Conservation (phyloP, 2,329 filamentous ascomycete genomes). For the Exophiala alcalophila region DNA sequence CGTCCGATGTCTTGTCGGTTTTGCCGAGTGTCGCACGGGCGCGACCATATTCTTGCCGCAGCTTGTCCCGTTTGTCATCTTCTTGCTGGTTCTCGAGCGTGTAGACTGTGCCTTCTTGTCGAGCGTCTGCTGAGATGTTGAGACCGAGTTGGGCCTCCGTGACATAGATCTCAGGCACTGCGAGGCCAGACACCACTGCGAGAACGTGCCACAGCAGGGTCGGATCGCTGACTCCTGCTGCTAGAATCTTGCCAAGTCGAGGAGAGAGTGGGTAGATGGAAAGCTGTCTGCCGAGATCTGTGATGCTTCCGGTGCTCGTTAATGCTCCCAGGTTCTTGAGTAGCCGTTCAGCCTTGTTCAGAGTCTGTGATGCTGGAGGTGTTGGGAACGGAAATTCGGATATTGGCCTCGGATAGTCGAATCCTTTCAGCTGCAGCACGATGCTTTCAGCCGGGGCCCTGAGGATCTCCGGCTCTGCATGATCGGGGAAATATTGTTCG, state of each 20-base stretch:
- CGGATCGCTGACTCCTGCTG: conserved; percentile 73
- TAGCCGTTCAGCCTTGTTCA: conserved; percentile 81
- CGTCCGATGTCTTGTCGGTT: conserved; percentile 79
- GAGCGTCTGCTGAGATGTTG: conserved; percentile 39
- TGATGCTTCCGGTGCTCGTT: conserved; percentile 67
- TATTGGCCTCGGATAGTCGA: conserved; percentile 79
- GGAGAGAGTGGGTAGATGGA: conserved; percentile 87
- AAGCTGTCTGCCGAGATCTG: conserved; percentile 74
- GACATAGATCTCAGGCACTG: conserved; percentile 83
- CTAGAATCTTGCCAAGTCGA: conserved; percentile 85
- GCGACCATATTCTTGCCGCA: conserved; percentile 63
- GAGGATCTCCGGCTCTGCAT: conserved; percentile 82
- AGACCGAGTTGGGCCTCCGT: conserved; percentile 75
- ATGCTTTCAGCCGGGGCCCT: conserved; percentile 90
- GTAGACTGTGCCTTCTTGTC: conserved; percentile 48
- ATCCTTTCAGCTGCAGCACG: conserved; percentile 88
- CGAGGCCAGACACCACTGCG: conserved; percentile 81
- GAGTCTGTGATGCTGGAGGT: conserved; percentile 70
- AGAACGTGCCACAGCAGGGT: conserved; percentile 82
- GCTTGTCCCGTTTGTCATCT: conserved; percentile 65
- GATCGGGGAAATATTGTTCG: conserved; percentile 78
- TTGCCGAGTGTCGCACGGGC: conserved; percentile 76
- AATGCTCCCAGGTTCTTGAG: conserved; percentile 83
- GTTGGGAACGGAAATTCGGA: conserved; percentile 96
- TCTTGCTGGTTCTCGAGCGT: conserved; percentile 66